Conservation (phyloP, 495 filamentous ascomycete genomes). For the Hyaloscypha bicolor region DNA sequence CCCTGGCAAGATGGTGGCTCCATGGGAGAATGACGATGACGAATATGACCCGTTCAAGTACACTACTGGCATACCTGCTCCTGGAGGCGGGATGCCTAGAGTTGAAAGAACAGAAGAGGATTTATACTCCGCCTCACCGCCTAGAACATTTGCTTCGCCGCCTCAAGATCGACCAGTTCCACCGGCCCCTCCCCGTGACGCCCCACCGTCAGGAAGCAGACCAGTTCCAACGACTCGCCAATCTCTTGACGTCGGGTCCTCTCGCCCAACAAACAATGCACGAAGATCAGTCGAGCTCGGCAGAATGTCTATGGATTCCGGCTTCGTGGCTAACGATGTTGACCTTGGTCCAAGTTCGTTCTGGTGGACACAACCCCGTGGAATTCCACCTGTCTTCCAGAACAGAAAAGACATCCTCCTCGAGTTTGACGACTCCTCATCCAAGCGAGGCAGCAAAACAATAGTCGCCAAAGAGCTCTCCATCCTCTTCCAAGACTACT, state of each 20-base stretch:
- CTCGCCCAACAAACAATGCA: conserved; percentile 32
- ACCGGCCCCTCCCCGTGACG: conserved; percentile 41
- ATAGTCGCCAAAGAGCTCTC: conserved; percentile 78
- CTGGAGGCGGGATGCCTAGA: conserved; percentile 24
- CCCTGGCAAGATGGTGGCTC: conserved; percentile 38
- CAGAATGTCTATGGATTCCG: conserved; percentile 54
- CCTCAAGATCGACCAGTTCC: conserved; percentile 45
- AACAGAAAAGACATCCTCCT: conserved; percentile 80
- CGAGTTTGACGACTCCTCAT: conserved; percentile 78
- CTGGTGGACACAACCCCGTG: conserved; percentile 83
- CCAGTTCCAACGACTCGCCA: conserved; percentile 50
- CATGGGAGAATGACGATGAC: conserved; percentile 55
- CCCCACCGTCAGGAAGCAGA: conserved; percentile 48
- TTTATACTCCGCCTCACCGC: conserved; percentile 57
- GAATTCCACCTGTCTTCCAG: conserved; percentile 78
- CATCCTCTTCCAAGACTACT: conserved; percentile 91
- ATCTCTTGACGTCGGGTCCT: conserved; percentile 69
- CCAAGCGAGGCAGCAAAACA: conserved; percentile 67
- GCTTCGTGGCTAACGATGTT: conserved; percentile 83
- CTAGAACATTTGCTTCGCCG: conserved; percentile 33
- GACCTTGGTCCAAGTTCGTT: conserved; percentile 70
- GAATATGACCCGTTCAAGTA: conserved; percentile 80
- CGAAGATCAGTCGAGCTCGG: conserved; percentile 73
- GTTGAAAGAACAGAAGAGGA: conserved; percentile 47
- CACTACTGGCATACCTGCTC: conserved; percentile 37